Evolutionary conservation across 2,329 filamentous ascomycete species (phyloP).

Genomic region (Fusarium caatingaense): DNA sequence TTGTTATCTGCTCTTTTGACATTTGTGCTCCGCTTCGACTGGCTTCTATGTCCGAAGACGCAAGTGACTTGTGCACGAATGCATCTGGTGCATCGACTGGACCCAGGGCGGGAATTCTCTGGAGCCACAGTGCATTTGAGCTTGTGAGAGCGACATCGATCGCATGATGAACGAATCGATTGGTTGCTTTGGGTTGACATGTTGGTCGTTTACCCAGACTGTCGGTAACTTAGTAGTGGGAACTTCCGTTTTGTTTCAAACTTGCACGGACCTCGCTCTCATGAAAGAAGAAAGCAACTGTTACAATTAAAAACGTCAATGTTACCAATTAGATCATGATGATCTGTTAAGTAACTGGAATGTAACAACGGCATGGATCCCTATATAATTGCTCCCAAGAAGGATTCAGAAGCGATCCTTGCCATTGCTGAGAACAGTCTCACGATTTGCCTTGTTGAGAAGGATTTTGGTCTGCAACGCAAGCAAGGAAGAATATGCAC

Average conservation of each 20-base stretch:
- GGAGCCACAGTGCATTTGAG: conserved; percentile 1
- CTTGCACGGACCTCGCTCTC: too few species aligned
- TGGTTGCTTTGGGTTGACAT: background rate
- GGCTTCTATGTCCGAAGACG: background rate
- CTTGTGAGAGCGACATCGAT: background rate
- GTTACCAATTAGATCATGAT: background rate
- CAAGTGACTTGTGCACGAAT: conserved; percentile 6
- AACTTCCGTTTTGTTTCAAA: too few species aligned
- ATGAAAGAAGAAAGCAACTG: too few species aligned
- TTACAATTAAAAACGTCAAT: too few species aligned
- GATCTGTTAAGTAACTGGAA: background rate
- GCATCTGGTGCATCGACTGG: conserved; percentile 1
- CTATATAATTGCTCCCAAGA: conserved; percentile 2
- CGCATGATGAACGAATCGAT: background rate
- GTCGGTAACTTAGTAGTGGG: too few species aligned
- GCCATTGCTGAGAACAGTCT: background rate
- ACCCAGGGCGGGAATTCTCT: background rate
- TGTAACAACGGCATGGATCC: conserved; percentile 1
- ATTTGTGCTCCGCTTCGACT: background rate
- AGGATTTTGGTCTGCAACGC: background rate
- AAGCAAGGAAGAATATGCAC: background rate
- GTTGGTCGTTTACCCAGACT: too few species aligned
- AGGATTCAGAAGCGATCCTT: background rate
- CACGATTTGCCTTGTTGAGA: background rate
- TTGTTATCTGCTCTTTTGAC: too few species aligned